Conservation (phyloP, 345 rosid genomes). For the Physaria fendleri region DNA sequence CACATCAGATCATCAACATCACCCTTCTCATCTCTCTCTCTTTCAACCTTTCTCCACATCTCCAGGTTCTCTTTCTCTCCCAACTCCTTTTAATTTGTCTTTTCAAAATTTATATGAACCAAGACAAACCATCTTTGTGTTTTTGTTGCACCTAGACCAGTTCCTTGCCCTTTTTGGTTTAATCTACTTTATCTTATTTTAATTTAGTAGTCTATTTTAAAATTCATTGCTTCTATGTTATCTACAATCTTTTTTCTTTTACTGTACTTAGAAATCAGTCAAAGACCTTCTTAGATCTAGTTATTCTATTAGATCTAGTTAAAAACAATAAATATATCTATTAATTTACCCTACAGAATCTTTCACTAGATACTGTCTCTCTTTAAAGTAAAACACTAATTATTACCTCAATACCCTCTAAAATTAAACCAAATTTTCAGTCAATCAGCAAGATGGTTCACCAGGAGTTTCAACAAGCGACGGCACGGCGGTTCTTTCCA, state of each 20-base stretch:
- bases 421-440: neutral
- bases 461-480: conserved; percentile 23
- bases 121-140: conserved; percentile 6
- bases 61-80: conserved; percentile 30
- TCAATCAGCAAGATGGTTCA: conserved; percentile 26
- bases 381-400: conserved; percentile 2
- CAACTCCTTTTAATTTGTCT: neutral
- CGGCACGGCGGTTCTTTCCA: conserved; percentile 37
- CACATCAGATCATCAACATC: conserved; percentile 20
- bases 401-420: conserved; percentile 10
- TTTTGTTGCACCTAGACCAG: conserved; percentile 15
- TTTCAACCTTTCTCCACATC: conserved; percentile 41
- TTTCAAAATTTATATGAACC: neutral
- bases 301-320: neutral
- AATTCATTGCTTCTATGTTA: neutral
- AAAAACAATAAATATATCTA: neutral
- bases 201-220: neutral
- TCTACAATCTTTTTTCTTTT: neutral
- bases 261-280: conserved; percentile 2
- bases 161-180: conserved; percentile 5
- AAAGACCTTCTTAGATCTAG: conserved; percentile 17
- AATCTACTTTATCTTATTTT: neutral
- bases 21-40: conserved; percentile 40
- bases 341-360: conserved; percentile 6
- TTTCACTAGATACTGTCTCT: conserved; percentile 29